phyloP scores from a whole-genome alignment of 2,329 filamentous ascomycete genomes.

The Fusarium beomiforme region DNA sequence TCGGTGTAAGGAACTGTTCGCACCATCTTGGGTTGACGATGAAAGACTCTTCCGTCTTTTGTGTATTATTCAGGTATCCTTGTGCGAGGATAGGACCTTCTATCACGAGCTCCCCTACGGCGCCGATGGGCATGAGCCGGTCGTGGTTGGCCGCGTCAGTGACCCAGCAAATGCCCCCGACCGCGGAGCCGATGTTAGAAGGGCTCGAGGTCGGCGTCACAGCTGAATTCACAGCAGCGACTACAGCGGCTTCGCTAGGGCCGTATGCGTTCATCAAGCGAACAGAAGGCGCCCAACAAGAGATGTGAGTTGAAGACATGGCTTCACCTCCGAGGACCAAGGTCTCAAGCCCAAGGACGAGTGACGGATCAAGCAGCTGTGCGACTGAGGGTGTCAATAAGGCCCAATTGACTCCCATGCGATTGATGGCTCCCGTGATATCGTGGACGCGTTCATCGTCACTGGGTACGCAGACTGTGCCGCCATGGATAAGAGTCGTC shows the following conservation, averaged over 20 bases:
- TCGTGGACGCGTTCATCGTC: constrained; percentile 52
- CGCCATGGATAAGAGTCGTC: constrained; percentile 35
- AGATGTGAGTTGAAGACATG: constrained; percentile 31
- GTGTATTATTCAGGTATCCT: constrained; percentile 58
- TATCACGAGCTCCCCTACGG: constrained; percentile 49
- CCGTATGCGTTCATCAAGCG: constrained; percentile 37
- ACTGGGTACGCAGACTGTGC: constrained; percentile 48
- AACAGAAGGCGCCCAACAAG: constrained; percentile 22
- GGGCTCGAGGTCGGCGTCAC: constrained; percentile 6
- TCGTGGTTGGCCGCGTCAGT: constrained; percentile 38
- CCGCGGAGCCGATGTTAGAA: constrained; percentile 29
- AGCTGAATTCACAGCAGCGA: constrained; percentile 17
- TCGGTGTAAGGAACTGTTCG: background rate
- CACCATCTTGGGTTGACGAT: constrained; percentile 34
- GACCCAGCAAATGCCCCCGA: constrained; percentile 40
- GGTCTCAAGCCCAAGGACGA: constrained; percentile 16
- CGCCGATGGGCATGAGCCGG: constrained; percentile 42
- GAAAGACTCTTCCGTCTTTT: constrained; percentile 45
- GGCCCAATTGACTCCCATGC: constrained; percentile 31
- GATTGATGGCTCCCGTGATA: constrained; percentile 32
- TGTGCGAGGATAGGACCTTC: constrained; percentile 54
- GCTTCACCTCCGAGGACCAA: constrained; percentile 39
- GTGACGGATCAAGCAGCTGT: constrained; percentile 15
- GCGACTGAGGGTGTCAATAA: constrained; percentile 35
- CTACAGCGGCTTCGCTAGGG: constrained; percentile 33